phyloP scores from a whole-genome alignment of 441 rosid species.

The Biscutella auriculata region DNA sequence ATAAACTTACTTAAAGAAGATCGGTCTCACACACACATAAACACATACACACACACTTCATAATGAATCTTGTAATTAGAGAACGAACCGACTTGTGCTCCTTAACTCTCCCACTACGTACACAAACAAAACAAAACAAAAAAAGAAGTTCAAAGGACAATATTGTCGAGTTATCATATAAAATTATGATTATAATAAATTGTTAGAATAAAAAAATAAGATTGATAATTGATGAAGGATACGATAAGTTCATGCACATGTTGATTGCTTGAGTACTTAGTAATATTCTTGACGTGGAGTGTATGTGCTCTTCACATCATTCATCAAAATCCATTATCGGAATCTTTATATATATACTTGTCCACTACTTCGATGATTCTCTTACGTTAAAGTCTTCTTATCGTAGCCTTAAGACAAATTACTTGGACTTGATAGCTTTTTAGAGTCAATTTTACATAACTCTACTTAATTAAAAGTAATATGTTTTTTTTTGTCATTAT shows the following conservation, averaged over 20 bases:
- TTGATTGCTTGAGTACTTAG: constrained; percentile 13
- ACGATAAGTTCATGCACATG: constrained; percentile 1
- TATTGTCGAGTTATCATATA: constrained; percentile 19
- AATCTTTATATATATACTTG: constrained; percentile 8
- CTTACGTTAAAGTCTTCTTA: too few species aligned
- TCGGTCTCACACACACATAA: background rate
- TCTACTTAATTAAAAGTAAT: too few species aligned
- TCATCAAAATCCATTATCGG: constrained; percentile 6
- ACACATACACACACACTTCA: too few species aligned
- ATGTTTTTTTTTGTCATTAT: too few species aligned
- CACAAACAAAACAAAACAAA: too few species aligned
- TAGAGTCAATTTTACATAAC: too few species aligned
- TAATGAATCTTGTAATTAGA: background rate
- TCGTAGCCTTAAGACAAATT: too few species aligned
- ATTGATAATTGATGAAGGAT: too few species aligned
- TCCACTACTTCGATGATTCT: too few species aligned
- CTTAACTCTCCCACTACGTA: constrained; percentile 19
- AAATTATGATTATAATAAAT: background rate
- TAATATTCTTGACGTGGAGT: constrained; percentile 22
- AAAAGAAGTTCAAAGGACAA: too few species aligned
- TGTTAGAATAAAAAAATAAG: too few species aligned
- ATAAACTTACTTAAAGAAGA: background rate
- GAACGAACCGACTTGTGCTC: constrained; percentile 19
- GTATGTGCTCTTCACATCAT: constrained; percentile 25
- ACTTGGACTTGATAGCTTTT: too few species aligned